Evolutionary conservation across 139 green algal species (phyloP).

Genomic region (Parachlorella kessleri): DNA sequence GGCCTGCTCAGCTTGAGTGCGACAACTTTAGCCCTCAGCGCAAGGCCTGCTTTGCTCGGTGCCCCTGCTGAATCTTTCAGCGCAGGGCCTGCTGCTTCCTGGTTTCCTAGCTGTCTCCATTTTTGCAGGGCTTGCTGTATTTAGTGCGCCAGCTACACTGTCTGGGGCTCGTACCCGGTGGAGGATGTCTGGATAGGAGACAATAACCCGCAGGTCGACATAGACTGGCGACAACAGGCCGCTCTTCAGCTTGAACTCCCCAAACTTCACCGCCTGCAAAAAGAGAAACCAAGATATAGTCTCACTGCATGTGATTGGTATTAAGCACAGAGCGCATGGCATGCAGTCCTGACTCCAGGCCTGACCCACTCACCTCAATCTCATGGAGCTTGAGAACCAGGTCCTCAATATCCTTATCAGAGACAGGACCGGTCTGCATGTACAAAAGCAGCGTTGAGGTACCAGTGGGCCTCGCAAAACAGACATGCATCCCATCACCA

Average conservation of each 20-base stretch:
- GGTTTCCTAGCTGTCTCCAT: too few relatives aligned
- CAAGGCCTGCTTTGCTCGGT: too few relatives aligned
- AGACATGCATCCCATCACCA: not conserved
- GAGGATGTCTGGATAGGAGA: slow-evolving; percentile 97
- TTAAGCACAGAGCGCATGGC: not conserved
- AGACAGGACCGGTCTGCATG: slow-evolving; percentile 51
- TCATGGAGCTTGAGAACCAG: slow-evolving; percentile 90
- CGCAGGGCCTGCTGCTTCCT: too few relatives aligned
- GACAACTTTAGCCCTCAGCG: too few relatives aligned
- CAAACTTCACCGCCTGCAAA: slow-evolving; percentile 97
- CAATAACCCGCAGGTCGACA: slow-evolving; percentile 97
- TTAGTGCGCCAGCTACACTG: too few relatives aligned
- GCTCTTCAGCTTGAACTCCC: slow-evolving; percentile 98
- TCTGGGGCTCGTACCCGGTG: too few relatives aligned
- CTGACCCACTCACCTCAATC: slow-evolving; percentile 67
- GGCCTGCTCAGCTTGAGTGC: too few relatives aligned
- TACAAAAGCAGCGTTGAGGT: not conserved
- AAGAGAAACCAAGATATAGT: not conserved
- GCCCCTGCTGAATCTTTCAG: too few relatives aligned
- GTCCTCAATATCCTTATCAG: slow-evolving; percentile 78
- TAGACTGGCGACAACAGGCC: slow-evolving; percentile 97
- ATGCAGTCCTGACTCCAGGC: not conserved
- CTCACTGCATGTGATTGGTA: not conserved
- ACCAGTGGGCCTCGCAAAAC: not conserved
- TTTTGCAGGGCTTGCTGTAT: too few relatives aligned